Evolutionary conservation across 345 rosid species (phyloP).

Genomic region (Lumnitzera littorea): DNA sequence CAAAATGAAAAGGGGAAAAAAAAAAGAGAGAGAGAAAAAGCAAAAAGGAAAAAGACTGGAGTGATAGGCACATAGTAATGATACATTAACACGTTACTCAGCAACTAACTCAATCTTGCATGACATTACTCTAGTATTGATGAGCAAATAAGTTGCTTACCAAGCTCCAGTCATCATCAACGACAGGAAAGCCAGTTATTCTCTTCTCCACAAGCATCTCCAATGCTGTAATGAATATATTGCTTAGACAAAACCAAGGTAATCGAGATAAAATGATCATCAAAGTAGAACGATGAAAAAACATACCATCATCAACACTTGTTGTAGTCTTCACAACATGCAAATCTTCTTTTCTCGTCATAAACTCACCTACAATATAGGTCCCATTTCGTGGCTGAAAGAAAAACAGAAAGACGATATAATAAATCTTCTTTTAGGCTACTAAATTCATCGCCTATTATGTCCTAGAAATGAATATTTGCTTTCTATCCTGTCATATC

Average conservation of each 20-base stretch:
- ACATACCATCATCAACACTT: slow-evolving; percentile 73
- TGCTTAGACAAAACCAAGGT: neutral
- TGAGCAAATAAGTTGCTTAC: slow-evolving; percentile 23
- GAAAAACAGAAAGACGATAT: neutral
- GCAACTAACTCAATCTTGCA: no score
- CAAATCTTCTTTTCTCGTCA: slow-evolving; percentile 64
- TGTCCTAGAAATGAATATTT: neutral
- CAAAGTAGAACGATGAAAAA: slow-evolving; percentile 2
- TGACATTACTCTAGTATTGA: no score
- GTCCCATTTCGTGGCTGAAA: slow-evolving; percentile 49
- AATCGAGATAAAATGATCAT: neutral
- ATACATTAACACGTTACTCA: no score
- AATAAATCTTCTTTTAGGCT: neutral
- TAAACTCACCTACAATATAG: slow-evolving; percentile 82
- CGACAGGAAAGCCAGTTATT: slow-evolving; percentile 85
- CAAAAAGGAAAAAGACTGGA: no score
- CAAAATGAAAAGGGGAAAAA: no score
- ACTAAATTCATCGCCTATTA: neutral
- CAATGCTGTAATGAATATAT: slow-evolving; percentile 41
- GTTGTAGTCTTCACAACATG: slow-evolving; percentile 70
- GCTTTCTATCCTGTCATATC: no score
- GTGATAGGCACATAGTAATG: no score
- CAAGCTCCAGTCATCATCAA: slow-evolving; percentile 83
- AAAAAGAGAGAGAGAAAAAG: no score
- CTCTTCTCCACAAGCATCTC: slow-evolving; percentile 76